These are phyloP conservation scores for Apiospora saccharicola DNA, from an alignment of 2,329 filamentous ascomycete species.

Conservation along the genomic window DNA sequence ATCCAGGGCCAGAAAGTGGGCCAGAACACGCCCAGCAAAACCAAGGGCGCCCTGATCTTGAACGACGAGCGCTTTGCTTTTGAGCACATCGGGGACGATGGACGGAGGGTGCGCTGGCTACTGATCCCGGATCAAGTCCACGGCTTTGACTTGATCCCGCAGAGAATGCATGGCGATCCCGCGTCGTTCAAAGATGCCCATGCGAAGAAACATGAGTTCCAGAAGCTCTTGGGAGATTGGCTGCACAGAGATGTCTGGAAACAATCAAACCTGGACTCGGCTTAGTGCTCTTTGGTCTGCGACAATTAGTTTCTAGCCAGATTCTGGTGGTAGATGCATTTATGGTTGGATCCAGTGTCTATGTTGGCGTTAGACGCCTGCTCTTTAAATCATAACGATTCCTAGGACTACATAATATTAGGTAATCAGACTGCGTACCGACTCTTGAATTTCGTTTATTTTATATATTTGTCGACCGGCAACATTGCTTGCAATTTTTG, in stretches of 20 bases:
- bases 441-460: neutral
- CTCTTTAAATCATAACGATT: neutral
- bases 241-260: conserved; percentile 41
- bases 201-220: conserved; percentile 42
- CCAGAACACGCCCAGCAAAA: conserved; percentile 31
- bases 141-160: conserved; percentile 47
- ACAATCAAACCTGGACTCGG: conserved; percentile 23
- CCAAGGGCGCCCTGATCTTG: conserved; percentile 34
- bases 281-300: conserved; percentile 28
- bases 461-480: neutral
- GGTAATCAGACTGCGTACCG: neutral
- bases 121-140: conserved; percentile 52
- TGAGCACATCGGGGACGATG: conserved; percentile 37
- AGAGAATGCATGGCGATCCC: conserved; percentile 38
- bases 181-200: conserved; percentile 41
- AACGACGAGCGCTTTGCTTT: conserved; percentile 48
- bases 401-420: neutral
- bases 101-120: conserved; percentile 47
- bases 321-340: neutral
- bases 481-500: neutral
- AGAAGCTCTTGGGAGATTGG: conserved; percentile 42
- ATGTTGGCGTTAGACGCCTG: neutral
- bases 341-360: neutral
- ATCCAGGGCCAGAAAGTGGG: conserved; percentile 39
- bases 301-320: conserved; percentile 13